Evolutionary conservation across 495 filamentous ascomycete genomes (phyloP).

Genomic region (Penicillium manginii): DNA sequence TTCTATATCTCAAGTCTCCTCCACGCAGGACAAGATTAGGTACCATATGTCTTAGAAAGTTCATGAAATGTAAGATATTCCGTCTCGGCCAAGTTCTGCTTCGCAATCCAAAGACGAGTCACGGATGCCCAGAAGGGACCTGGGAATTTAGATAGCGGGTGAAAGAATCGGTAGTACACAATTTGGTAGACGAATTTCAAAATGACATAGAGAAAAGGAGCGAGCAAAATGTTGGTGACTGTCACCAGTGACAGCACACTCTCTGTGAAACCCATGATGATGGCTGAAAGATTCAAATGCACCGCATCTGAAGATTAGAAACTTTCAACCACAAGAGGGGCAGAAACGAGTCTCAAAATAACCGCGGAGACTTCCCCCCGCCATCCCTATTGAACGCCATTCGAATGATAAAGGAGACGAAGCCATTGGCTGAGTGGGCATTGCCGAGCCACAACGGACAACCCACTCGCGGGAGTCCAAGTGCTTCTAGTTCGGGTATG

Average conservation of each 20-base stretch:
- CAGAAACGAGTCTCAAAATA: constrained; percentile 2
- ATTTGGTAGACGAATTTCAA: constrained; percentile 37
- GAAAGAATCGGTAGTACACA: constrained; percentile 56
- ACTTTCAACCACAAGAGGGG: background rate
- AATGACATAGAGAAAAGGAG: constrained; percentile 31
- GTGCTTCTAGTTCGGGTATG: background rate
- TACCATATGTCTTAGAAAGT: constrained; percentile 56
- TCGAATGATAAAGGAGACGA: constrained; percentile 15
- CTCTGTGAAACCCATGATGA: constrained; percentile 36
- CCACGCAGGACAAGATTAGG: background rate
- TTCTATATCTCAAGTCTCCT: background rate
- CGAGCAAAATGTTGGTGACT: constrained; percentile 30
- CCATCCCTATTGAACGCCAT: background rate
- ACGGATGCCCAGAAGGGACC: constrained; percentile 59
- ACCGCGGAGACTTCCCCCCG: background rate
- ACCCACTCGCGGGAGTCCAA: constrained; percentile 3
- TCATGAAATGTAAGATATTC: constrained; percentile 42
- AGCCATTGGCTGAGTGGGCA: constrained; percentile 14
- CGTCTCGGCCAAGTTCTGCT: constrained; percentile 48
- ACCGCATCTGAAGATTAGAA: constrained; percentile 13
- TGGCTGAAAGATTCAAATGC: constrained; percentile 9
- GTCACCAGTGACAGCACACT: constrained; percentile 37
- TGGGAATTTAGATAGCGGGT: constrained; percentile 53
- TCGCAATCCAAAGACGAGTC: constrained; percentile 54
- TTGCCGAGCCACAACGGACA: constrained; percentile 1